These are phyloP conservation scores for Chlorella sp. DNA, from an alignment of 139 green algal genomes.

Conservation along the genomic window DNA sequence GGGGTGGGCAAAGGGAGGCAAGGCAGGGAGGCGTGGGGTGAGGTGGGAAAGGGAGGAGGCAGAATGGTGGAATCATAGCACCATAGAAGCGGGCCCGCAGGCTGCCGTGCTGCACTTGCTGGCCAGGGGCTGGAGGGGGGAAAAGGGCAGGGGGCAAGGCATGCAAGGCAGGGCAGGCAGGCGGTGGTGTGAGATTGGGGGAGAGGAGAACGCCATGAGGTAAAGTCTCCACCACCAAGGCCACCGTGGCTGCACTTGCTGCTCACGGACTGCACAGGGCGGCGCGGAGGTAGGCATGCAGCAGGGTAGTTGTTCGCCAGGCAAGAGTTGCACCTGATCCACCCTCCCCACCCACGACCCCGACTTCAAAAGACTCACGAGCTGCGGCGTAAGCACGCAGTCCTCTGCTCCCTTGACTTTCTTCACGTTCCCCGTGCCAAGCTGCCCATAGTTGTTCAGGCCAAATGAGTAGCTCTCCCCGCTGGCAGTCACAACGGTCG, in stretches of 20 bases:
- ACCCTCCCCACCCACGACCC: no score
- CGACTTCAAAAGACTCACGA: conserved; percentile 44
- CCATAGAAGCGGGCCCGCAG: no score
- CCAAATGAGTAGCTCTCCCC: conserved; percentile 75
- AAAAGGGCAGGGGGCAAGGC: background rate
- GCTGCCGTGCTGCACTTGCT: background rate
- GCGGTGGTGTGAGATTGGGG: no score
- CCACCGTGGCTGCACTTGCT: conserved; percentile 61
- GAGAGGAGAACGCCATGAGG: conserved; percentile 28
- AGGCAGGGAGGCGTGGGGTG: no score
- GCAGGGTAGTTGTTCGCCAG: no score
- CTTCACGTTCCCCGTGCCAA: conserved; percentile 74
- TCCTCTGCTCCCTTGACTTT: conserved; percentile 62
- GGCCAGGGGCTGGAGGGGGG: background rate
- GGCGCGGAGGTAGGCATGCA: no score
- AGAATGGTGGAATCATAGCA: no score
- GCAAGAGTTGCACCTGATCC: no score
- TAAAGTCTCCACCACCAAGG: conserved; percentile 94
- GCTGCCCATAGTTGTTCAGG: conserved; percentile 87
- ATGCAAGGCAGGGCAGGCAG: no score
- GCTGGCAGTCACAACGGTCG: conserved; percentile 63
- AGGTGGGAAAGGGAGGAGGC: background rate
- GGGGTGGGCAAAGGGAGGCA: background rate
- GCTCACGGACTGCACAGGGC: conserved; percentile 61
- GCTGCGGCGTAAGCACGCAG: conserved; percentile 46